Base-by-base conservation (phyloP, 768 basidiomycete genomes). In the Amyloporia xantha region DNA sequence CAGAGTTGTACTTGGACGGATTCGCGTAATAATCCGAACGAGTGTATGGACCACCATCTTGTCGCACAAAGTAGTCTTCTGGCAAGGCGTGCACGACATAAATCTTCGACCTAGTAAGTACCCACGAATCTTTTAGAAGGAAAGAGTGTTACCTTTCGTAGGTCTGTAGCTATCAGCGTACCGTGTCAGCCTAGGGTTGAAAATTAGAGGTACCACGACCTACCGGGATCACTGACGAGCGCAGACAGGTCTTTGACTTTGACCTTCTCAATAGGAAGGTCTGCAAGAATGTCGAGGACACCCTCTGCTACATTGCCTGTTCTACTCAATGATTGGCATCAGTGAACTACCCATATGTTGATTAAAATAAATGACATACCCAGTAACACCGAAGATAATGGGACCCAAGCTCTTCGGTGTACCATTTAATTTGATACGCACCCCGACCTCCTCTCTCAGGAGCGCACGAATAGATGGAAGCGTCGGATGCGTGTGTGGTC, bases 251-350 rank as follows among this genome's bases (percentile, higher is more conserved):
- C 77, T 19, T 74, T 62, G 1, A 78, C 79, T 3, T 57, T 54
- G 0, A 93, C 74, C 37, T 70, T 72, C 51, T 74, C 67, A 15
- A 86, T 75, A 0, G 88, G 89, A 3, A 95, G 71, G 51, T 90
- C 84, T 0, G 71, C 54, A 4, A 95, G 66, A 52, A 90, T 84
- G 9, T 80, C 81, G 10, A 88, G 69, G 23, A 81, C 82, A 6
- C 93, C 93, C 54, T 82, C 70, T 0, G 91, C 75, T 0, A 96
- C 93, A 46, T 91, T 88, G 11, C 93, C 93, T 2, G 27, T 11
- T n/a, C 42, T 44, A 27, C 23, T n/a, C 15, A 20, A 11, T 12
- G 7, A 13, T 17, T 20, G 33, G n/a, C n/a, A n/a, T n/a, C n/a
- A n/a, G n/a, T n/a, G n/a, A 9, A 15, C 20, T 20, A 38, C n/a